Evolutionary conservation across 306 rosid genomes (phyloP), one percentile per base, ranked within the genome.

Genomic region (Chamaecrista fasciculata): DNA sequence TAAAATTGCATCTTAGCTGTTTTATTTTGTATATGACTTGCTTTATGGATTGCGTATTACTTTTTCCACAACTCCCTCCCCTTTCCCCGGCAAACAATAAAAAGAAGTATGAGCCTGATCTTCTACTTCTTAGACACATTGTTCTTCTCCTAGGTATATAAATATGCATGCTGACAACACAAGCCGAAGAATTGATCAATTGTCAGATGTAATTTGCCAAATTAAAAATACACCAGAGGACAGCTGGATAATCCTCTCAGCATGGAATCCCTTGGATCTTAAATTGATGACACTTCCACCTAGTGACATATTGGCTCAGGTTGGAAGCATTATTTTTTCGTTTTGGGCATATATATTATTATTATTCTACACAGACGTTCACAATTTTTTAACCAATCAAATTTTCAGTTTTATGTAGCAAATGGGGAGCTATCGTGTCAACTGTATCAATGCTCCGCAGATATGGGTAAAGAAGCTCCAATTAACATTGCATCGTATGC

Each of bases 361-460:
- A 25, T 42, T 11, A 59, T 6, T 1, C 24, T 26, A 25, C 37
- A 21, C 56, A 5, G 34, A 3, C 28, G 42, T 8, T 20, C 25
- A 6, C 23, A 60, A 47, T n/a, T 8, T 18, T 43, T 14, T 5
- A 20, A 58, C 20, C 10, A 4, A 46, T 5, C 18, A 33, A 14
- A 4, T 8, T 18, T 49, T 39, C 71, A 61, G 80, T 69, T 76
- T 5, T 18, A 56, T 51, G 62, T 43, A 48, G 81, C 68, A 58
- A 77, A 76, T 44, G 76, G 76, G 48, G 81, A 70, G 60, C 52
- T 71, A 23, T 70, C 71, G 23, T 69, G 76, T 51, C 75, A 76
- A 42, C 43, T 71, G 71, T 69, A 61, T 53, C 71, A 70, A 58
- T 65, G 21, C 44, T 76, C 66, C 43, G 66, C 53, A 20, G 72